Conservation (phyloP, 177 flowering plant species). For the Telopea speciosissima region DNA sequence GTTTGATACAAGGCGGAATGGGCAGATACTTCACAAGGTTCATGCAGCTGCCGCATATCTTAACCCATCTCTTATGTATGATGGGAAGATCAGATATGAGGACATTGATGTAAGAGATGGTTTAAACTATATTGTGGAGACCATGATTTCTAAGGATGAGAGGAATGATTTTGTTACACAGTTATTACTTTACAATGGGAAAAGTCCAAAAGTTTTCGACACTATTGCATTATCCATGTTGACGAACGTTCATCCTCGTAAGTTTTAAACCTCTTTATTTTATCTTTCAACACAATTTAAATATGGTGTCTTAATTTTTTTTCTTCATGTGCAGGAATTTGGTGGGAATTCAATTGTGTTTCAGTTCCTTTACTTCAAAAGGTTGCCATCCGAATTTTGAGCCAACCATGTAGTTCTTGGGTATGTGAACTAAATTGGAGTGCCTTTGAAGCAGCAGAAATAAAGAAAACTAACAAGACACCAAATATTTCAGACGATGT, state of each 20-base stretch:
- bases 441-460: conserved; percentile 14
- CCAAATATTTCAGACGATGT: conserved; percentile 6
- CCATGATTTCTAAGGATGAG: conserved; percentile 5
- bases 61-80: conserved; percentile 15
- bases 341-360: conserved; percentile 17
- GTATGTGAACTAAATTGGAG: conserved; percentile 9
- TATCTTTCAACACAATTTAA: neutral
- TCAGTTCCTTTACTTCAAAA: conserved; percentile 11
- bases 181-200: conserved; percentile 12
- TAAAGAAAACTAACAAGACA: conserved; percentile 8
- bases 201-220: conserved; percentile 10
- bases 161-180: conserved; percentile 11
- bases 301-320: neutral
- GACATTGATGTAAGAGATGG: conserved; percentile 10
- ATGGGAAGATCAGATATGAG: conserved; percentile 15
- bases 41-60: conserved; percentile 16
- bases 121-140: conserved; percentile 9
- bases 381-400: conserved; percentile 11
- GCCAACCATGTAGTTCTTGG: conserved; percentile 16
- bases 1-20: conserved; percentile 3
- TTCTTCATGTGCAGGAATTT: conserved; percentile 6
- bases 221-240: conserved; percentile 6
- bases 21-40: conserved; percentile 5
- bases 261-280: neutral
- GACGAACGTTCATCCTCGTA: conserved; percentile 18